phyloP scores from a whole-genome alignment of 225 moss, liverwort and hornwort species.

The Straminergon stramineum region DNA sequence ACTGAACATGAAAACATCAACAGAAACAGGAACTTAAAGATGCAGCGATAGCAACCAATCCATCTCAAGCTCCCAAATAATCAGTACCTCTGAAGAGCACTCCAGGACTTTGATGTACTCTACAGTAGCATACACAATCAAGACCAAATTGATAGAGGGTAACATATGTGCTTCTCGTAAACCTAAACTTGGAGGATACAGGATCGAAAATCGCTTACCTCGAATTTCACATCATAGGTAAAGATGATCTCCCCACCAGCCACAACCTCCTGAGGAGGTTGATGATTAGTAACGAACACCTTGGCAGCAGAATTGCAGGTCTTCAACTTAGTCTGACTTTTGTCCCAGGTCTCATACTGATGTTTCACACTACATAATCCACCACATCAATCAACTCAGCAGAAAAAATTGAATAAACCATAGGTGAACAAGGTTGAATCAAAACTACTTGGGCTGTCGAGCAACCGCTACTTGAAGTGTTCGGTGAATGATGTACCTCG shows the following conservation, averaged over 20 bases:
- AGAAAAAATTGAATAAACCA: background rate
- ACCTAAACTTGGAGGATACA: background rate
- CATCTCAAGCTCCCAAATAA: background rate
- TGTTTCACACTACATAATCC: slow-evolving; percentile 50
- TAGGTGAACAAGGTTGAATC: background rate
- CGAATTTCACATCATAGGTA: slow-evolving; percentile 66
- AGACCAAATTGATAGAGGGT: background rate
- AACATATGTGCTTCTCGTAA: background rate
- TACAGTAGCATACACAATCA: background rate
- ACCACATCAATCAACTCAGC: background rate
- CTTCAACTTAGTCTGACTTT: slow-evolving; percentile 20
- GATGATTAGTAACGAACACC: slow-evolving; percentile 15
- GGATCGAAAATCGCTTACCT: slow-evolving; percentile 15
- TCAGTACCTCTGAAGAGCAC: background rate
- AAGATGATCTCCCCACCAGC: slow-evolving; percentile 40
- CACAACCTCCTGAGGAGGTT: slow-evolving; percentile 54
- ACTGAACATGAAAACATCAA: slow-evolving; percentile 17
- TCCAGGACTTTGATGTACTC: background rate
- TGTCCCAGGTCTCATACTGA: slow-evolving; percentile 34
- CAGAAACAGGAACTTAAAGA: background rate
- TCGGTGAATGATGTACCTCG: background rate
- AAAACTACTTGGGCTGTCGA: background rate
- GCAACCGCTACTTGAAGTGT: background rate
- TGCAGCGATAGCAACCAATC: background rate
- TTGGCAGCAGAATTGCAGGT: slow-evolving; percentile 52